These are phyloP conservation scores for Oryza coarctata DNA, from an alignment of 176 grass and related monocot genomes.

Conservation along the genomic window DNA sequence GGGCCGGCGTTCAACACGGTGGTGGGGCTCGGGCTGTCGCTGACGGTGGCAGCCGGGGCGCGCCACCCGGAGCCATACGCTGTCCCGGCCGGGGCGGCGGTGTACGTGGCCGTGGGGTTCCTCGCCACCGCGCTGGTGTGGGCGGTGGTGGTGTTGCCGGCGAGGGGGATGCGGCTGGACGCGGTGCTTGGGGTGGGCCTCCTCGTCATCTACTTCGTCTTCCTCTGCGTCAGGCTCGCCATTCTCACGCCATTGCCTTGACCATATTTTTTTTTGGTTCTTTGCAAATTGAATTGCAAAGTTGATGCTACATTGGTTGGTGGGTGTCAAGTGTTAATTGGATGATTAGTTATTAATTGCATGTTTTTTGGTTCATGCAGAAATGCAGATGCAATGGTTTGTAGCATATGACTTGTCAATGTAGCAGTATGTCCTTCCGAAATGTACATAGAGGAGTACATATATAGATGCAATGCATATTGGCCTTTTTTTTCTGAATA, in stretches of 20 bases:
- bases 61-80: slow-evolving; percentile 40
- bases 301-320: background rate
- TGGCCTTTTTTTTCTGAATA: too few relatives aligned
- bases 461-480: background rate
- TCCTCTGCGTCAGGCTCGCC: slow-evolving; percentile 42
- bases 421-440: background rate
- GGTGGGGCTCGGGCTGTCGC: slow-evolving; percentile 61
- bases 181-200: slow-evolving; percentile 52
- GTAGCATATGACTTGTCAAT: background rate
- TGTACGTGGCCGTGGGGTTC: slow-evolving; percentile 64
- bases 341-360: background rate
- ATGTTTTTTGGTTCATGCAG: background rate
- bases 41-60: slow-evolving; percentile 43
- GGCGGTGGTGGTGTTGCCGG: slow-evolving; percentile 57
- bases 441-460: background rate
- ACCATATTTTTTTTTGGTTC: too few relatives aligned
- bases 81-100: slow-evolving; percentile 37
- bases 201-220: slow-evolving; percentile 52
- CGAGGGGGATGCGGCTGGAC: slow-evolving; percentile 62
- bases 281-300: too few relatives aligned
- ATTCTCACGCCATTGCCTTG: background rate
- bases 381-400: background rate
- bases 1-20: slow-evolving; percentile 75
- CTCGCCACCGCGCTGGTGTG: slow-evolving; percentile 50
- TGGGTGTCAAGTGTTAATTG: background rate